Conservation (phyloP, 2,329 filamentous ascomycete genomes). For the Colletotrichum sp. region DNA sequence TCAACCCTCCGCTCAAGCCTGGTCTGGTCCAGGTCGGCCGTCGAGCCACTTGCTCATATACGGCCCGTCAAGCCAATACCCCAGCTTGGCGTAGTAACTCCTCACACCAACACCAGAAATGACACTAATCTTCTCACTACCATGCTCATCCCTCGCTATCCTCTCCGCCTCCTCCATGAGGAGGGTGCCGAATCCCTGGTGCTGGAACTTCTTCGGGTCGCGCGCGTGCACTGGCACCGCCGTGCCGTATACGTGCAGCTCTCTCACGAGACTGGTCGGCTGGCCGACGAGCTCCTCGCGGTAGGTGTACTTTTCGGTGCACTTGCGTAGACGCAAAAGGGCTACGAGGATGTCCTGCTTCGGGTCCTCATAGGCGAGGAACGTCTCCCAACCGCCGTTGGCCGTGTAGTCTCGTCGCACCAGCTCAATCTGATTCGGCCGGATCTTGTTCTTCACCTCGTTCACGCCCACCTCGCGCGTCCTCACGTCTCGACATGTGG, state of each 20-base stretch:
- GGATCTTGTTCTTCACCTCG: conserved; percentile 98
- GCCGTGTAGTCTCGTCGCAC: conserved; percentile 92
- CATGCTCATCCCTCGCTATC: conserved; percentile 93
- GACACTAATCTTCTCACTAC: conserved; percentile 91
- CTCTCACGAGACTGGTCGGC: conserved; percentile 88
- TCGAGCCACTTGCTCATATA: conserved; percentile 77
- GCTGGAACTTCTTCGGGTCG: conserved; percentile 96
- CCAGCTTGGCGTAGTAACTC: conserved; percentile 92
- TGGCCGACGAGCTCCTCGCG: conserved; percentile 85
- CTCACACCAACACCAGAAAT: conserved; percentile 97
- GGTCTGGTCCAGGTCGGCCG: conserved; percentile 35
- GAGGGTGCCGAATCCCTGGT: conserved; percentile 94
- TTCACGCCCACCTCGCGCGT: conserved; percentile 98
- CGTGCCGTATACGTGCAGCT: conserved; percentile 95
- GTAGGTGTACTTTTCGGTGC: conserved; percentile 90
- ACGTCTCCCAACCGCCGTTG: conserved; percentile 98
- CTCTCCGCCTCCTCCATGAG: conserved; percentile 98
- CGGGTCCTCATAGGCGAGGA: conserved; percentile 95
- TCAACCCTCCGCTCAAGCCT: conserved; percentile 15
- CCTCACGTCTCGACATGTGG: conserved; percentile 92
- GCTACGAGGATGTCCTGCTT: conserved; percentile 98
- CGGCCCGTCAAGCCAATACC: conserved; percentile 91
- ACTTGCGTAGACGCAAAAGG: conserved; percentile 86
- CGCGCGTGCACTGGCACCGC: conserved; percentile 97
- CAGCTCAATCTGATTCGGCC: conserved; percentile 94